phyloP scores from a whole-genome alignment of 352 stramenopile species.

The Phytophthora parvispora region DNA sequence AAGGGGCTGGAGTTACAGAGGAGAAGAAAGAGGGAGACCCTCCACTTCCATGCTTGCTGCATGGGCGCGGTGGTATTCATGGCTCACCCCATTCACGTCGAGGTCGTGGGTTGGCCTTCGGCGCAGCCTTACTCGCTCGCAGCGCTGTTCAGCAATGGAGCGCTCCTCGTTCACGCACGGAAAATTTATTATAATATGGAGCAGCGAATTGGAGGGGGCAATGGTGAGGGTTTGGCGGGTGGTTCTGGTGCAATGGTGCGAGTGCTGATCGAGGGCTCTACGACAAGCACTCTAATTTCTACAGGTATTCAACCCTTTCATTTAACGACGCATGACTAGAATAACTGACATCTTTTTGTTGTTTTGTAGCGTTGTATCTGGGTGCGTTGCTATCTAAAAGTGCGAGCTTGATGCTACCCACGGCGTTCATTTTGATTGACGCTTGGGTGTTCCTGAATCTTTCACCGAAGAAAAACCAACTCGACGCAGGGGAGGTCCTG shows the following conservation, averaged over 20 bases:
- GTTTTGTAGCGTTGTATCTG: slow-evolving; percentile 36
- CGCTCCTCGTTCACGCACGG: slow-evolving; percentile 33
- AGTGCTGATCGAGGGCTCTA: not conserved
- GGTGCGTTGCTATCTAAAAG: slow-evolving; percentile 62
- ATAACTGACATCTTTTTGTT: not conserved
- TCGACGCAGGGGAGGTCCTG: not conserved
- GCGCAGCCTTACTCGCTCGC: slow-evolving; percentile 69
- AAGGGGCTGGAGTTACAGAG: slow-evolving; percentile 1
- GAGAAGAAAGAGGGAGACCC: not conserved
- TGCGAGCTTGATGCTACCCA: slow-evolving; percentile 42
- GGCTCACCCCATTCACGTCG: slow-evolving; percentile 67
- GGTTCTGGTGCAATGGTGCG: not conserved
- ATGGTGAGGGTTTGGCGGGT: not conserved
- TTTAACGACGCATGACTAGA: not conserved
- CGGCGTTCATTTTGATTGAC: slow-evolving; percentile 46
- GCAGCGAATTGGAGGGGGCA: not conserved
- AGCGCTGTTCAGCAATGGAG: slow-evolving; percentile 50
- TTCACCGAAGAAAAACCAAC: not conserved
- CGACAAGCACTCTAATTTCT: not conserved
- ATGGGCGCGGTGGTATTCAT: slow-evolving; percentile 53
- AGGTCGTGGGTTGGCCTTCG: slow-evolving; percentile 75
- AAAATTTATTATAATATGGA: slow-evolving; percentile 5
- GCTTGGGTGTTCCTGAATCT: slow-evolving; percentile 16
- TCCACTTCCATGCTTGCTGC: slow-evolving; percentile 32
- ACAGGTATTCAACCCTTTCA: slow-evolving; percentile 20